Conservation (phyloP, 768 basidiomycete species). For the Kwoniella pini region DNA sequence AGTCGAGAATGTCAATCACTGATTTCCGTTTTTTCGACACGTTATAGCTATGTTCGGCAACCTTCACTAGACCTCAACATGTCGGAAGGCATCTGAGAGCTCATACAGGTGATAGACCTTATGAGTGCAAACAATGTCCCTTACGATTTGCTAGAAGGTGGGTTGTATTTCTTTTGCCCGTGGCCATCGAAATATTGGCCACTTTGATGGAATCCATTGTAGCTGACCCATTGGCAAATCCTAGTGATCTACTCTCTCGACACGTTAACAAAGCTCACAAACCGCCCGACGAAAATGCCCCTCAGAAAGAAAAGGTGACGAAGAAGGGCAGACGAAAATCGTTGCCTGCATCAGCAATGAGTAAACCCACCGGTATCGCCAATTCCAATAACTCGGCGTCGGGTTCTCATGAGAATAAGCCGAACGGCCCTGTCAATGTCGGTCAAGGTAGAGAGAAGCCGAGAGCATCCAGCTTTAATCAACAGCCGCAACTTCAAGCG, state of each 20-base stretch:
- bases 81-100: slow-evolving; percentile 52
- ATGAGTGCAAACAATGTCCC: slow-evolving; percentile 50
- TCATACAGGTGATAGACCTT: slow-evolving; percentile 53
- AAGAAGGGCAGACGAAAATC: slow-evolving; percentile 44
- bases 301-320: slow-evolving; percentile 20
- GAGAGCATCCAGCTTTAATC: slow-evolving; percentile 10
- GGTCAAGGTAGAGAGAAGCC: slow-evolving; percentile 12
- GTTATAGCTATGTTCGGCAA: slow-evolving; percentile 47
- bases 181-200: too few species aligned
- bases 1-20: background rate
- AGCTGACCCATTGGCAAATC: too few species aligned
- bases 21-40: background rate
- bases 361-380: background rate
- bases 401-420: background rate
- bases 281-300: slow-evolving; percentile 34
- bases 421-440: background rate
- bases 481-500: slow-evolving; percentile 29
- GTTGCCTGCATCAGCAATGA: slow-evolving; percentile 19
- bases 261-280: slow-evolving; percentile 54
- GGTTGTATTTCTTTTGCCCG: slow-evolving; percentile 11
- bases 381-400: background rate
- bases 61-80: slow-evolving; percentile 54
- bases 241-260: slow-evolving; percentile 51
- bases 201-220: too few species aligned
- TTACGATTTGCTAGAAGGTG: slow-evolving; percentile 49